Evolutionary conservation across 768 basidiomycete genomes (phyloP).

Genomic region (Galerina marginata): DNA sequence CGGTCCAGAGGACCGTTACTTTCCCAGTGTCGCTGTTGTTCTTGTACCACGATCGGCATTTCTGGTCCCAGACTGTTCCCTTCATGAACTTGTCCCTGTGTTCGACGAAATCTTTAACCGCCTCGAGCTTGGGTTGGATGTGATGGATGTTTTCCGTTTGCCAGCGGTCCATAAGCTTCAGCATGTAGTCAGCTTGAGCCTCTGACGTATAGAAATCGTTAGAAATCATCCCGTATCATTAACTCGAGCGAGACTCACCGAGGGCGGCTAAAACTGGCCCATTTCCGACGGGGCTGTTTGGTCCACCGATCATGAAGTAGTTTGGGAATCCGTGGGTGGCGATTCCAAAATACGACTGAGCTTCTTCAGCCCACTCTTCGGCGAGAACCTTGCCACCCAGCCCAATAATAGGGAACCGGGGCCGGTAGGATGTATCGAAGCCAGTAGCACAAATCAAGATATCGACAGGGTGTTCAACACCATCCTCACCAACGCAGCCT

Average conservation of each 20-base stretch:
- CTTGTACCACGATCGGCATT: conserved; percentile 43
- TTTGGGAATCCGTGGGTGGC: conserved; percentile 39
- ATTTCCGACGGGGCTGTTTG: conserved; percentile 41
- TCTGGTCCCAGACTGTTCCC: conserved; percentile 35
- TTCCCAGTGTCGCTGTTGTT: conserved; percentile 29
- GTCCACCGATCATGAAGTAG: conserved; percentile 37
- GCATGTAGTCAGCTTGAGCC: conserved; percentile 38
- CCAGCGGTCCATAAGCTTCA: conserved; percentile 38
- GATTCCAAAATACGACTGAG: conserved; percentile 36
- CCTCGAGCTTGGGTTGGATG: conserved; percentile 39
- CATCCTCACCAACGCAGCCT: conserved; percentile 35
- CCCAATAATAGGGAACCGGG: conserved; percentile 39
- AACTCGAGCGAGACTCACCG: conserved; percentile 23
- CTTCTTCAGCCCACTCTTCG: conserved; percentile 38
- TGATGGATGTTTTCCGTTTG: conserved; percentile 43
- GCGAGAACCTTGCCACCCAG: conserved; percentile 28
- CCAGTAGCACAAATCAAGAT: conserved; percentile 46
- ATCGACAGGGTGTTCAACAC: conserved; percentile 37
- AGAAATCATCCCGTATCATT: not conserved
- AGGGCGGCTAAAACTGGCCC: conserved; percentile 36
- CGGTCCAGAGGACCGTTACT: conserved; percentile 40
- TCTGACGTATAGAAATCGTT: conserved; percentile 23
- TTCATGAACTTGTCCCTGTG: conserved; percentile 40
- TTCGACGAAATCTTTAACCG: conserved; percentile 37
- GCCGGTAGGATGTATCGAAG: conserved; percentile 38